A percentile compares a stretch with the other conserved stretches of the same genome.
These are phyloP conservation scores for Xylaria venustula DNA, from an alignment of 495 filamentous ascomycete species.

Conservation along the genomic window DNA sequence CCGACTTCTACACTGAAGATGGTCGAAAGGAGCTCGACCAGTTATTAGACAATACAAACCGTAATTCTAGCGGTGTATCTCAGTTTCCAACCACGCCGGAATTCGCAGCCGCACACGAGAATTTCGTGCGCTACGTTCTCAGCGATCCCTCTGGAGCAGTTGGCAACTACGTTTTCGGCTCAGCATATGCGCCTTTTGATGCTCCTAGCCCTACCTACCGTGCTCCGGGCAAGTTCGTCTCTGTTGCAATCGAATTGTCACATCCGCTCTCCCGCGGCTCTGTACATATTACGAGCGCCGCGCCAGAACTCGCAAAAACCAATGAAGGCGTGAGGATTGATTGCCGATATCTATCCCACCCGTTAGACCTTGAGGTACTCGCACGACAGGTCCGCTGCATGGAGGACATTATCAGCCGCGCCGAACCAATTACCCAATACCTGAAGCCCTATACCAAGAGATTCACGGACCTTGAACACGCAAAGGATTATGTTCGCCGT, in stretches of 20 bases:
- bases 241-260: slow-evolving; percentile 6
- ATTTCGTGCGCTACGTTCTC: not conserved
- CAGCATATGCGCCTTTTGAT: slow-evolving; percentile 3
- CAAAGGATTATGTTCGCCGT: slow-evolving; percentile 14
- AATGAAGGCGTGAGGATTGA: slow-evolving; percentile 30
- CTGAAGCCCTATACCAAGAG: slow-evolving; percentile 3
- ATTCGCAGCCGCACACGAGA: not conserved
- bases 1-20: not conserved
- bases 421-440: not conserved
- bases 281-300: slow-evolving; percentile 47
- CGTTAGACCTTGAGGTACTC: slow-evolving; percentile 37
- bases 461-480: slow-evolving; percentile 17
- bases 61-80: not conserved
- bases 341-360: slow-evolving; percentile 40
- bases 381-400: slow-evolving; percentile 33
- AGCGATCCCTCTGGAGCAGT: not conserved
- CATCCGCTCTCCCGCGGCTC: slow-evolving; percentile 54
- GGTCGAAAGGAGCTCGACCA: not conserved
- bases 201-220: slow-evolving; percentile 3
- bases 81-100: not conserved
- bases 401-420: slow-evolving; percentile 24
- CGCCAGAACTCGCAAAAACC: slow-evolving; percentile 8
- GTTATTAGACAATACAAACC: not conserved
- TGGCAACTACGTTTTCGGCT: not conserved
- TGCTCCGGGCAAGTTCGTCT: slow-evolving; percentile 6